These are phyloP conservation scores for Globisporangium yorkense DNA, from an alignment of 352 stramenopile species.

Conservation along the genomic window DNA sequence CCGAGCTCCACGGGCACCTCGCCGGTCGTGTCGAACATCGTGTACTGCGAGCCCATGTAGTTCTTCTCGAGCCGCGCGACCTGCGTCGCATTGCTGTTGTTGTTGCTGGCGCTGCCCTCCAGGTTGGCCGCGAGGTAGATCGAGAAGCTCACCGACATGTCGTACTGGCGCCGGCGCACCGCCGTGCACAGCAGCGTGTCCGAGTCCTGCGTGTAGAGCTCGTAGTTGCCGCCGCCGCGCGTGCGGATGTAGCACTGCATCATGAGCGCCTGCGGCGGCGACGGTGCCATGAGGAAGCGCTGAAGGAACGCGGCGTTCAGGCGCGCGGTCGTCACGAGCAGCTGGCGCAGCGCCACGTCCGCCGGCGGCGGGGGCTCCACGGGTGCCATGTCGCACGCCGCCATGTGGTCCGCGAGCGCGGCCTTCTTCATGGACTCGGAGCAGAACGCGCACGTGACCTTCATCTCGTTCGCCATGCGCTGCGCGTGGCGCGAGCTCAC, in stretches of 20 bases:
- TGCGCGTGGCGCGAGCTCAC: constrained; percentile 62
- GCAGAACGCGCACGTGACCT: constrained; percentile 63
- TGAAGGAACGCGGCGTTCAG: constrained; percentile 46
- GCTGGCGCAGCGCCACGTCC: constrained; percentile 56
- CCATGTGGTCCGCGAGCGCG: constrained; percentile 51
- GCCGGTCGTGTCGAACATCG: constrained; percentile 64
- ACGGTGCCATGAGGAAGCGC: constrained; percentile 53
- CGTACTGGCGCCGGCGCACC: constrained; percentile 74
- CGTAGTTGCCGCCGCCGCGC: constrained; percentile 74
- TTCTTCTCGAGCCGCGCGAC: constrained; percentile 83
- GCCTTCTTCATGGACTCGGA: constrained; percentile 72
- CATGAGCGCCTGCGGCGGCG: constrained; percentile 57
- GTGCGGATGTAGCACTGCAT: constrained; percentile 88
- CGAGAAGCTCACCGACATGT: constrained; percentile 84
- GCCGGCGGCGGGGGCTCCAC: constrained; percentile 68
- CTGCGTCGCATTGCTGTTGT: constrained; percentile 26
- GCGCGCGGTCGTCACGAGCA: constrained; percentile 52
- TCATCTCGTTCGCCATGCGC: constrained; percentile 85
- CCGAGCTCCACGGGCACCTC: constrained; percentile 56
- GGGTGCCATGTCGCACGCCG: constrained; percentile 53
- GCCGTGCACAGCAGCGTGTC: constrained; percentile 73
- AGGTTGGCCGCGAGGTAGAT: constrained; percentile 63
- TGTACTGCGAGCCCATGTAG: constrained; percentile 88
- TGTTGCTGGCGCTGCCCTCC: constrained; percentile 19
- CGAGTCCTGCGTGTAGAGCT: constrained; percentile 80